phyloP scores from a whole-genome alignment of 2,329 filamentous ascomycete genomes.

The Fonsecaea nubica region DNA sequence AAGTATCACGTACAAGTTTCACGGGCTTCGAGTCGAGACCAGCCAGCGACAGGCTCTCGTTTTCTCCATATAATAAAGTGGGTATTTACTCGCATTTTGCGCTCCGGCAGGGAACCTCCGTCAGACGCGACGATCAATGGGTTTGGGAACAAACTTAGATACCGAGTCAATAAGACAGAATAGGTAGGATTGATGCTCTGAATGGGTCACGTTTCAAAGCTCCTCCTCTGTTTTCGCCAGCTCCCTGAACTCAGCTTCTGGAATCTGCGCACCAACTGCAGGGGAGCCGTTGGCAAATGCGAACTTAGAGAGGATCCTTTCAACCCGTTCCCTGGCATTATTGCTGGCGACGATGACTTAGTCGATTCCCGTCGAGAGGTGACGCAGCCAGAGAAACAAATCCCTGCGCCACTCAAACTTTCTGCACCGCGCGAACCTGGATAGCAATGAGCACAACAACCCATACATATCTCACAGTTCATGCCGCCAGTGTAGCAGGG shows the following conservation, averaged over 20 bases:
- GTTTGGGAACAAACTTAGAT: background rate
- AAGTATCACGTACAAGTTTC: conserved; percentile 6
- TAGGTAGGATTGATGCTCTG: background rate
- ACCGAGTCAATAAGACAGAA: background rate
- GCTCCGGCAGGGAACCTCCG: background rate
- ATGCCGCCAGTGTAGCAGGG: background rate
- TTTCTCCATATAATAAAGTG: background rate
- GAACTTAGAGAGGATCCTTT: background rate
- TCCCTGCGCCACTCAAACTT: background rate
- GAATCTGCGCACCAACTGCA: background rate
- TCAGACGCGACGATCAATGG: background rate
- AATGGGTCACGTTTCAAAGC: background rate
- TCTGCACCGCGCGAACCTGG: background rate
- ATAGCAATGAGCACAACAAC: background rate
- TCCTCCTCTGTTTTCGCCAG: background rate
- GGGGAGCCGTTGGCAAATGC: background rate
- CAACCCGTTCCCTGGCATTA: background rate
- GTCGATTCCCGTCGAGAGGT: background rate
- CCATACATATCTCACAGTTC: background rate
- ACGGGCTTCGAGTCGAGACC: background rate
- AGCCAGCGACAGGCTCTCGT: background rate
- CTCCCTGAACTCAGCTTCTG: background rate
- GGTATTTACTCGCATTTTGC: background rate
- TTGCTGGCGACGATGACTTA: background rate
- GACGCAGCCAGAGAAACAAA: background rate